Base-by-base conservation (phyloP, 2,329 filamentous ascomycete species). In the Beauveria sp. region DNA sequence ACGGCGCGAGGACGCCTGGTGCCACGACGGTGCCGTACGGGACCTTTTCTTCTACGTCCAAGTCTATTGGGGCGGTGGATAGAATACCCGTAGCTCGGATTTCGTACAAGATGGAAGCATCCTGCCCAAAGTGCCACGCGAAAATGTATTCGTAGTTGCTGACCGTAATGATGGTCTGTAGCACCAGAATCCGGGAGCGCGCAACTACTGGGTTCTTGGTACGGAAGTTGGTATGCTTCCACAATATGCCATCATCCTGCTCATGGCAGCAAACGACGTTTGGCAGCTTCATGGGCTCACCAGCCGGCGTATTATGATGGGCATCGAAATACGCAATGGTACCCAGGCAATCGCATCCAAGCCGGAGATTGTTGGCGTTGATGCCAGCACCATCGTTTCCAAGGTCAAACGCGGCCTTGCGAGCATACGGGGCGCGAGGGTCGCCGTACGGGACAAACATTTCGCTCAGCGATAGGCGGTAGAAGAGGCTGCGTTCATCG, bases 361-460 rank as follows among this genome's bases (percentile, higher is more conserved):
- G 76, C 7, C 77, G 74, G 2, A 90, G 77, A 63, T 88, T 87
- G 70, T 89, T 89, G 22, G 85, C 83, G 62, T 81, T 84, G 63
- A 83, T 79, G 2, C 86, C 86, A 5, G 83, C 82, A 8, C 86
- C 86, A 26, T 82, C 84, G 62, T 88, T 85, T 5, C 86, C 86
- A 54, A 89, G 81, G 65, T 90, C 86, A 65, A 90, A 89, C 0
- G 86, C 86, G 16, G 82, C 82, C 68, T 89, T 89, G 43, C 85
- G 78, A 20, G 84, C 82, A 68, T 83, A 88, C 0, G 86, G 86
- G 6, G 77, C 73, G 3, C 86, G 79, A 8, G 82, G 83, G 65
- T 88, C 86, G 2, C 78, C 85, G 64, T 89, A 89, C 0, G 85
- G 84, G 0, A 88, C 84, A 22, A 82, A 81, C 87, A 90, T 90